Conservation (phyloP, 1,284 basidiomycete genomes). For the Naganishia cerealis region DNA sequence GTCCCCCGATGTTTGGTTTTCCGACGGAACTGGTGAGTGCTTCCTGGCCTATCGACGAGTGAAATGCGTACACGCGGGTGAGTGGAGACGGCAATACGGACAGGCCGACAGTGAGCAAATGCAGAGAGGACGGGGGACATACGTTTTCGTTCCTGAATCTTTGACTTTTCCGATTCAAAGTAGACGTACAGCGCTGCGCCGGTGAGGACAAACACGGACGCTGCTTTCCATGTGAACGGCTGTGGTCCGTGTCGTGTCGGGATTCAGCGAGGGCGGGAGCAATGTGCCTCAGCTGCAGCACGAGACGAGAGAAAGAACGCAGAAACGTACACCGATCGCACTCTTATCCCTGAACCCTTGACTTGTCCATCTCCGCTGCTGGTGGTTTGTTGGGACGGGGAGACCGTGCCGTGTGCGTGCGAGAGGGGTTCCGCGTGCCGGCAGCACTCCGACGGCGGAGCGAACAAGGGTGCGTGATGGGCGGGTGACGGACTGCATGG, state of each 20-base stretch:
- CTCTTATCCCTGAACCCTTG: constrained; percentile 35
- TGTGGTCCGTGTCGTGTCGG: constrained; percentile 44
- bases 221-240: constrained; percentile 86
- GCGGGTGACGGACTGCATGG: constrained; percentile 2
- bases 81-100: not conserved
- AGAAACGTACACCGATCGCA: constrained; percentile 38
- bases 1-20: constrained; percentile 79
- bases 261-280: not conserved
- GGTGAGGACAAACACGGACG: constrained; percentile 75
- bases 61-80: not conserved
- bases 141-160: constrained; percentile 73
- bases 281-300: not conserved
- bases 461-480: constrained; percentile 11
- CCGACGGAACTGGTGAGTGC: constrained; percentile 61
- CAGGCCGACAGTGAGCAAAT: not conserved
- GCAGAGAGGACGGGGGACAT: constrained; percentile 39
- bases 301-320: not conserved
- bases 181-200: constrained; percentile 82
- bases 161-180: constrained; percentile 82
- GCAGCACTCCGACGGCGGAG: not conserved
- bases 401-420: not conserved
- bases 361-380: constrained; percentile 14
- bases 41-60: constrained; percentile 62
- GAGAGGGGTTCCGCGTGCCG: not conserved
- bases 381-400: not conserved